These are phyloP conservation scores for Aspergillus sp. DNA, from an alignment of 2,329 filamentous ascomycete species.

Conservation along the genomic window DNA sequence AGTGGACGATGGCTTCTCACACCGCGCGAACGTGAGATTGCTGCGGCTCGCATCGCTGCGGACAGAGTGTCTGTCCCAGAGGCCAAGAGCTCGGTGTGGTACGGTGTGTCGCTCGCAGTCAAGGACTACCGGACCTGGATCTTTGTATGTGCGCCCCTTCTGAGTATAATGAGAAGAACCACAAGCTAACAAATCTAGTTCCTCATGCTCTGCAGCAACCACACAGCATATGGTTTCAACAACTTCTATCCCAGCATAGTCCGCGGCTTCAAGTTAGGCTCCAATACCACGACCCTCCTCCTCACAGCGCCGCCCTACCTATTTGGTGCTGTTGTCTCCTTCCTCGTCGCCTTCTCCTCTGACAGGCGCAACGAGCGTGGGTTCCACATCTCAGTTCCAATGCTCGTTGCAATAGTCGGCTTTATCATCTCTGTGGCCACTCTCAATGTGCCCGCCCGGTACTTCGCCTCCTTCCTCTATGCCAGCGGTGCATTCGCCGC, in stretches of 20 bases:
- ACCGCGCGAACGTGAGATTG: neutral
- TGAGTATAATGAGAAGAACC: neutral
- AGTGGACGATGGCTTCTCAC: neutral
- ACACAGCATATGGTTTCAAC: neutral
- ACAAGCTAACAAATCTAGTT: neutral
- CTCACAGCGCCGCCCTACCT: neutral
- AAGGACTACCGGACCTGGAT: neutral
- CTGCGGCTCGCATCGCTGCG: neutral
- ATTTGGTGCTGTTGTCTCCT: neutral
- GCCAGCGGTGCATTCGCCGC: neutral
- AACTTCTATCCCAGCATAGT: neutral
- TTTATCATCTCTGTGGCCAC: neutral
- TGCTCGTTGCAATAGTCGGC: neutral
- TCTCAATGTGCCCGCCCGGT: neutral
- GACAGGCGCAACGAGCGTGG: neutral
- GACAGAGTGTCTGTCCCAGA: neutral
- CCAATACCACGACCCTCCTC: neutral
- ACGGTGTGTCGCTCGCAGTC: neutral
- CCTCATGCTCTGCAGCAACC: constrained; percentile 1
- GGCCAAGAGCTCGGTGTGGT: neutral
- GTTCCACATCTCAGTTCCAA: neutral
- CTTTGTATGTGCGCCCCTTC: neutral
- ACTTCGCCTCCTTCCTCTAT: neutral
- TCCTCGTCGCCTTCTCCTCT: neutral
- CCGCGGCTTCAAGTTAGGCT: neutral